phyloP scores from a whole-genome alignment of 2,329 filamentous ascomycete species.

The Tolypocladium pustulatum region DNA sequence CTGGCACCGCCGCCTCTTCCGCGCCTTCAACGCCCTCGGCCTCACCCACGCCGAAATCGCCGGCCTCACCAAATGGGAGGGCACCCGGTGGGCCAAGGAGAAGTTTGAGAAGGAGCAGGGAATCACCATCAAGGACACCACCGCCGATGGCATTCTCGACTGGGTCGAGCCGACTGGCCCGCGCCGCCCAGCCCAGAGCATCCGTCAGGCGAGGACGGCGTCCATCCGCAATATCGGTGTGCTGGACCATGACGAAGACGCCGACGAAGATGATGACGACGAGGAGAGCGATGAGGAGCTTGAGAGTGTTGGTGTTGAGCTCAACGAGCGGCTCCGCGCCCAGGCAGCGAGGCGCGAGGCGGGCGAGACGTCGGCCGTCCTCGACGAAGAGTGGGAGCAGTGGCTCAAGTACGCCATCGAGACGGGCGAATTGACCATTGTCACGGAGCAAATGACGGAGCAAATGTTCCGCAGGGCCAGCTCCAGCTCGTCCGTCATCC shows the following conservation, averaged over 20 bases:
- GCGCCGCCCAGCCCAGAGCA: conserved; percentile 5
- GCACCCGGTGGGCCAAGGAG: conserved; percentile 73
- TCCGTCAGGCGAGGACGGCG: conserved; percentile 1
- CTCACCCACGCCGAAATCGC: conserved; percentile 63
- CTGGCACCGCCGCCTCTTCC: conserved; percentile 67
- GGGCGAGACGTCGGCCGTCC: conserved; percentile 44
- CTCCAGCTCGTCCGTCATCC: conserved; percentile 14
- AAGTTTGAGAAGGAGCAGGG: conserved; percentile 68
- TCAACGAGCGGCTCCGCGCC: conserved; percentile 55
- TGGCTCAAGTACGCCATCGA: conserved; percentile 64
- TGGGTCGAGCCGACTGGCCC: conserved; percentile 29
- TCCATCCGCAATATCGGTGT: conserved; percentile 7
- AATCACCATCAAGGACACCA: conserved; percentile 59
- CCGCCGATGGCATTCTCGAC: conserved; percentile 54
- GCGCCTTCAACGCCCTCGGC: conserved; percentile 59
- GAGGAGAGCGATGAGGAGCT: conserved; percentile 43
- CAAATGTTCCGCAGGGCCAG: conserved; percentile 19
- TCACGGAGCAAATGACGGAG: conserved; percentile 31
- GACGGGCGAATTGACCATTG: conserved; percentile 42
- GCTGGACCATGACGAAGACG: conserved; percentile 18
- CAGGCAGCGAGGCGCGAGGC: conserved; percentile 53
- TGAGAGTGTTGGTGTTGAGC: conserved; percentile 46
- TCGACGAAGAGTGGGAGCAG: conserved; percentile 66
- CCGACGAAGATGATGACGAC: conserved; percentile 26
- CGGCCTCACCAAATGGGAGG: conserved; percentile 69